phyloP scores from a whole-genome alignment of 1,284 basidiomycete genomes.

The Trichosporon faecale region DNA sequence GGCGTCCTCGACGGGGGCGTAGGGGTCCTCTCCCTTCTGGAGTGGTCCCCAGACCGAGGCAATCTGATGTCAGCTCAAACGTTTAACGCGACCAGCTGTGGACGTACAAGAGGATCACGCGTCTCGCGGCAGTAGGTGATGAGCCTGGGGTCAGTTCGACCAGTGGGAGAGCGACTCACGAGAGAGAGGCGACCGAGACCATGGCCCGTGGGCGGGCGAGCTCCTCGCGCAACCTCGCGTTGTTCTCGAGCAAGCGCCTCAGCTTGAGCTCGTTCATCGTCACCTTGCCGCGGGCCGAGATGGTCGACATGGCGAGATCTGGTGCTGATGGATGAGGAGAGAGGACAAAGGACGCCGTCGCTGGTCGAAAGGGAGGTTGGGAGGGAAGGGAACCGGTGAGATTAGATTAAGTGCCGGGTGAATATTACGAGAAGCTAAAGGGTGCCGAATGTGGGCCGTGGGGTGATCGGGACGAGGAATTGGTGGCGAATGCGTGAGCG shows the following conservation, averaged over 20 bases:
- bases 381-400: neutral
- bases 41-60: conserved; percentile 92
- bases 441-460: neutral
- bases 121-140: conserved; percentile 91
- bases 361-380: neutral
- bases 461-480: neutral
- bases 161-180: conserved; percentile 29
- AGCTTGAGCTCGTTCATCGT: conserved; percentile 96
- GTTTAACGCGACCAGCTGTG: conserved; percentile 36
- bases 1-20: conserved; percentile 33
- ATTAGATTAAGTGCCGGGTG: neutral
- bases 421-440: neutral
- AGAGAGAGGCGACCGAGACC: conserved; percentile 78
- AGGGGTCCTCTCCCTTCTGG: conserved; percentile 66
- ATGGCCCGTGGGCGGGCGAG: conserved; percentile 79
- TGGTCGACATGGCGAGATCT: conserved; percentile 12
- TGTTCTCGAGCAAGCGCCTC: conserved; percentile 86
- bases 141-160: conserved; percentile 59
- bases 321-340: neutral
- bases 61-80: conserved; percentile 57
- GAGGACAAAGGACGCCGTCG: neutral
- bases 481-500: neutral
- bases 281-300: conserved; percentile 39
- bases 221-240: conserved; percentile 87
- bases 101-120: conserved; percentile 71